Evolutionary conservation across 2,329 filamentous ascomycete species (phyloP).

Genomic region (Pestalotiopsis fici): DNA sequence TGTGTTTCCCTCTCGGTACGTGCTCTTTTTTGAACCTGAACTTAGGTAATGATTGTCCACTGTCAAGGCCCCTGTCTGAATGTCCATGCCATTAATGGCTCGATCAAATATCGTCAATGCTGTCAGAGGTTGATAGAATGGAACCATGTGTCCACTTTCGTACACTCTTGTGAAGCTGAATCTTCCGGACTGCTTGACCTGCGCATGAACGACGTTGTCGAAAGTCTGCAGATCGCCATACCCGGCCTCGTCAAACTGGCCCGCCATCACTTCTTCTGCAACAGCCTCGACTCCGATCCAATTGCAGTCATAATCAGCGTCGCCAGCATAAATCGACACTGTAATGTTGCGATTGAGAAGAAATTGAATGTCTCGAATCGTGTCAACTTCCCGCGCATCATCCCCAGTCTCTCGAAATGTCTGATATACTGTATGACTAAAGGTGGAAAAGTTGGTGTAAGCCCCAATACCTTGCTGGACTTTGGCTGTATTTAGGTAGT

Average conservation of each 20-base stretch:
- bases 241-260: conserved; percentile 43
- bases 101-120: conserved; percentile 51
- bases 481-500: conserved; percentile 58
- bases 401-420: conserved; percentile 59
- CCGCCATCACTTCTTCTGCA: conserved; percentile 34
- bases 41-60: conserved; percentile 31
- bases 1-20: conserved; percentile 43
- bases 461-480: conserved; percentile 62
- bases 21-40: conserved; percentile 38
- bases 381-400: conserved; percentile 34
- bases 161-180: conserved; percentile 51
- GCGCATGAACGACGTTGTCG: conserved; percentile 47
- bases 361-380: conserved; percentile 22
- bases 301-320: conserved; percentile 34
- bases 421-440: conserved; percentile 42
- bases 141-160: conserved; percentile 42
- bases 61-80: conserved; percentile 44
- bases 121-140: conserved; percentile 55
- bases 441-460: conserved; percentile 57
- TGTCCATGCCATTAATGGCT: conserved; percentile 45
- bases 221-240: conserved; percentile 44
- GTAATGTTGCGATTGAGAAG: conserved; percentile 22
- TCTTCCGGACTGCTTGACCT: conserved; percentile 50
- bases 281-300: conserved; percentile 30
- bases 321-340: conserved; percentile 29